These are phyloP conservation scores for Seiridium cupressi DNA, from an alignment of 2,329 filamentous ascomycete genomes.

Conservation along the genomic window DNA sequence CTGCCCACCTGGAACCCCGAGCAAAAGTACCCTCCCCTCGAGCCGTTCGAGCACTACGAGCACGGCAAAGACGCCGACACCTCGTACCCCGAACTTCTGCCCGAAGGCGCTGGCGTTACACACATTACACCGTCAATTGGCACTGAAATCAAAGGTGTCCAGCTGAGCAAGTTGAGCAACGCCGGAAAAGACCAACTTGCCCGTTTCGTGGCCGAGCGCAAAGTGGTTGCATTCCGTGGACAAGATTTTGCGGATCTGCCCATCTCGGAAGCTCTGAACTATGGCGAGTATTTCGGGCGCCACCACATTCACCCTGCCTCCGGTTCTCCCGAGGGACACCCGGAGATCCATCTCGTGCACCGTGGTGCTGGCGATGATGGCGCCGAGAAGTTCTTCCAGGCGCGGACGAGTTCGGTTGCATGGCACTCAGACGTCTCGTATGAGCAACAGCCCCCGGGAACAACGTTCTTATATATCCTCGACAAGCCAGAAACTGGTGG, in stretches of 20 bases:
- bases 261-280: conserved; percentile 67
- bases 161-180: conserved; percentile 65
- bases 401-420: conserved; percentile 75
- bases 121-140: conserved; percentile 74
- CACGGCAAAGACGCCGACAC: conserved; percentile 74
- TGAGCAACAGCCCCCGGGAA: conserved; percentile 84
- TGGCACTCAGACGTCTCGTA: conserved; percentile 92
- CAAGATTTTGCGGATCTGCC: conserved; percentile 72
- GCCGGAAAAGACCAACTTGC: conserved; percentile 77
- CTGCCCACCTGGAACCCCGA: conserved; percentile 68
- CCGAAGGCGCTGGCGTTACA: conserved; percentile 45
- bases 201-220: conserved; percentile 71
- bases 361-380: conserved; percentile 64
- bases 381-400: conserved; percentile 57
- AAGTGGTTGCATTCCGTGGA: conserved; percentile 75
- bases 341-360: conserved; percentile 77
- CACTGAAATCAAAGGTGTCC: conserved; percentile 68
- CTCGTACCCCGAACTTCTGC: conserved; percentile 66
- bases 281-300: conserved; percentile 74
- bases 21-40: conserved; percentile 62
- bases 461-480: conserved; percentile 86
- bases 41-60: conserved; percentile 71
- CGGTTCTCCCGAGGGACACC: conserved; percentile 70
- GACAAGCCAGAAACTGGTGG: conserved; percentile 78
- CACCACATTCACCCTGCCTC: conserved; percentile 81